A percentile compares a stretch with the other conserved stretches of the same genome.
Evolutionary conservation across 2,329 filamentous ascomycete genomes (phyloP).

Genomic region (Fusarium nisikadoi): DNA sequence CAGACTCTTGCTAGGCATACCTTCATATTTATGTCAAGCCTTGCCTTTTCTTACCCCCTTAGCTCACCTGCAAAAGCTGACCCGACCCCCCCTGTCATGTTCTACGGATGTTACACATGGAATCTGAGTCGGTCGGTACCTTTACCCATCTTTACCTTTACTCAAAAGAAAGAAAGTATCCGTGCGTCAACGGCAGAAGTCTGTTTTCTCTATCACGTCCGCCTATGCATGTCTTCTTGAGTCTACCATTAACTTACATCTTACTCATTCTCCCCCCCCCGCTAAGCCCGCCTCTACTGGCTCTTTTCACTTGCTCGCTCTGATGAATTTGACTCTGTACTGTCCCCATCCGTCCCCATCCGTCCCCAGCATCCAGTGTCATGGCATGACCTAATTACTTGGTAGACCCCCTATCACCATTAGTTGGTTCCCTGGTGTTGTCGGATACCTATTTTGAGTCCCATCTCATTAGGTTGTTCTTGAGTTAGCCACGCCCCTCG

Average conservation of each 20-base stretch:
- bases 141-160: slow-evolving; percentile 25
- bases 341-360: slow-evolving; percentile 5
- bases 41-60: not conserved
- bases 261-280: slow-evolving; percentile 15
- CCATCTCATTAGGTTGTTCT: slow-evolving; percentile 7
- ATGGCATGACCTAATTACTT: slow-evolving; percentile 31
- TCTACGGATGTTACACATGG: slow-evolving; percentile 40
- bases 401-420: slow-evolving; percentile 34
- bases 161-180: slow-evolving; percentile 12
- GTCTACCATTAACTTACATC: slow-evolving; percentile 19
- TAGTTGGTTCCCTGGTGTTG: slow-evolving; percentile 24
- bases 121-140: slow-evolving; percentile 39
- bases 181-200: slow-evolving; percentile 24
- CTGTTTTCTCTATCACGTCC: slow-evolving; percentile 37
- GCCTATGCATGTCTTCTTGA: slow-evolving; percentile 30
- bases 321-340: slow-evolving; percentile 20
- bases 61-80: slow-evolving; percentile 15
- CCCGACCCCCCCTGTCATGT: slow-evolving; percentile 5
- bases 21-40: not conserved
- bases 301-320: slow-evolving; percentile 18
- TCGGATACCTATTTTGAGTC: slow-evolving; percentile 18
- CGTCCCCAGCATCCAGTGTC: slow-evolving; percentile 1
- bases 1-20: rapidly evolving
- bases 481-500: slow-evolving; percentile 31
- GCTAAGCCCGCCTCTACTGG: slow-evolving; percentile 35